Evolutionary conservation across 2,329 filamentous ascomycete species (phyloP).

Genomic region (Cercospora nicotianae): DNA sequence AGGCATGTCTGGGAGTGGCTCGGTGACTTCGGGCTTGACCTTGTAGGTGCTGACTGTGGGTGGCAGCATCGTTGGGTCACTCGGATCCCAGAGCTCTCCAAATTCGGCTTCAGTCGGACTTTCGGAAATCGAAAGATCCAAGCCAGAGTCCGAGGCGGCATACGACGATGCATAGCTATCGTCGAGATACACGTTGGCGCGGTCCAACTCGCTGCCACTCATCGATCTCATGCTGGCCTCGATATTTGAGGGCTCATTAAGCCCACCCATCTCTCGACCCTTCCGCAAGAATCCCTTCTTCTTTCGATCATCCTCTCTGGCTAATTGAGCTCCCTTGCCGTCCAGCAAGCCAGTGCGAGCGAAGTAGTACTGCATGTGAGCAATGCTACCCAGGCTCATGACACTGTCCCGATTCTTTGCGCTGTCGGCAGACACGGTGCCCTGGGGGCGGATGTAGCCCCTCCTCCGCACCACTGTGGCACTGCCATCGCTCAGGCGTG

Average conservation of each 20-base stretch:
- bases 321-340: conserved; percentile 84
- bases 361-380: conserved; percentile 98
- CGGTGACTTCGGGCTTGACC: conserved; percentile 74
- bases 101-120: conserved; percentile 57
- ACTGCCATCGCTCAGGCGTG: conserved; percentile 54
- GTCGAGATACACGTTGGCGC: conserved; percentile 29
- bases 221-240: conserved; percentile 10
- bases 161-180: conserved; percentile 31
- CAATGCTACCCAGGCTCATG: conserved; percentile 92
- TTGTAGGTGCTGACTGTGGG: conserved; percentile 96
- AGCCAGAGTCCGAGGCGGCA: conserved; percentile 39
- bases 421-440: conserved; percentile 85
- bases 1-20: conserved; percentile 78
- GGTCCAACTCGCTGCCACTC: conserved; percentile 27
- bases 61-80: conserved; percentile 79
- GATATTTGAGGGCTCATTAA: conserved; percentile 9
- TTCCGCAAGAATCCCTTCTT: conserved; percentile 27
- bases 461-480: conserved; percentile 56
- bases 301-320: conserved; percentile 47
- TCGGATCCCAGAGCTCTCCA: conserved; percentile 51
- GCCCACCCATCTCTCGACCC: conserved; percentile 17
- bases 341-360: conserved; percentile 90
- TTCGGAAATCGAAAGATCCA: conserved; percentile 44
- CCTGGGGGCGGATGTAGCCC: conserved; percentile 84
- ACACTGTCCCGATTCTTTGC: conserved; percentile 90